Conservation (phyloP, 2,329 filamentous ascomycete species). For the Nigrograna mackinnonii region DNA sequence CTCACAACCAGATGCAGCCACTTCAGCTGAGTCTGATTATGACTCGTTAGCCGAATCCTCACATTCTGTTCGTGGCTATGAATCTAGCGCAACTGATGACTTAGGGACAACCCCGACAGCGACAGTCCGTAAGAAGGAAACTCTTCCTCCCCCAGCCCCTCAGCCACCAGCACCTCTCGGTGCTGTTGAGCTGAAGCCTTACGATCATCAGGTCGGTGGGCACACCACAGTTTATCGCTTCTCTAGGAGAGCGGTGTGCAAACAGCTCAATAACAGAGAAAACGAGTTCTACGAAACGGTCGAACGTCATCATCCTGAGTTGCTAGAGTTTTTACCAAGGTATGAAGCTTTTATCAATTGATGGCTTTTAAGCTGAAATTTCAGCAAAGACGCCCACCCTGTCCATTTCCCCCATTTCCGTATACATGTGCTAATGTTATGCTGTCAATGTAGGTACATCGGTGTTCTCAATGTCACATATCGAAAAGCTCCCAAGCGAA, state of each 20-base stretch:
- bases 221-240: slow-evolving; percentile 97
- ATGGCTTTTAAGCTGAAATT: slow-evolving; percentile 43
- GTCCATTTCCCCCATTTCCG: slow-evolving; percentile 3
- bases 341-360: slow-evolving; percentile 28
- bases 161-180: slow-evolving; percentile 68
- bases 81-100: slow-evolving; percentile 60
- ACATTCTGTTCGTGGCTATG: slow-evolving; percentile 51
- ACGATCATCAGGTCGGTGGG: slow-evolving; percentile 95
- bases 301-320: slow-evolving; percentile 85
- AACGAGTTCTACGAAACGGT: slow-evolving; percentile 99
- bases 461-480: slow-evolving; percentile 96
- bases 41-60: slow-evolving; percentile 46
- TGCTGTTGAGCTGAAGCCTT: slow-evolving; percentile 94
- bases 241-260: slow-evolving; percentile 92
- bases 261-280: slow-evolving; percentile 96
- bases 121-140: slow-evolving; percentile 30
- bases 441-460: slow-evolving; percentile 71
- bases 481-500: slow-evolving; percentile 74
- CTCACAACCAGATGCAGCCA: slow-evolving; percentile 25
- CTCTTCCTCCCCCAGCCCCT: slow-evolving; percentile 29
- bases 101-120: slow-evolving; percentile 44
- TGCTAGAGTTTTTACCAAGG: slow-evolving; percentile 88
- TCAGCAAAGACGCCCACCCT: slow-evolving; percentile 36
- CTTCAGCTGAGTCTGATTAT: slow-evolving; percentile 44
- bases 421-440: slow-evolving; percentile 33